These are phyloP conservation scores for Phytophthora constricta DNA, from an alignment of 352 stramenopile species.

Conservation along the genomic window DNA sequence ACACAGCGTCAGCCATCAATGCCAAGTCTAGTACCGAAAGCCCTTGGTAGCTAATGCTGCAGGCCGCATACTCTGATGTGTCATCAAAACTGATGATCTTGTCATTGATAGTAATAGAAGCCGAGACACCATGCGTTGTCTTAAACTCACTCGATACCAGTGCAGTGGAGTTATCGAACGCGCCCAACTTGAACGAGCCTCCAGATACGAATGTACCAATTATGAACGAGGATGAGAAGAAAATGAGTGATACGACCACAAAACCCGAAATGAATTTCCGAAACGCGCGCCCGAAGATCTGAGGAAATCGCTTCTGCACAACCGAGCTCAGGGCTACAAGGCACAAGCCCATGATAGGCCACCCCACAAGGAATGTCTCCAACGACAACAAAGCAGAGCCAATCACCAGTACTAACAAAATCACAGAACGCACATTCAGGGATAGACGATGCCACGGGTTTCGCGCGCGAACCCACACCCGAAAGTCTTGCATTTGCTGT, in stretches of 20 bases:
- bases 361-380: constrained; percentile 68
- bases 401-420: constrained; percentile 67
- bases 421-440: constrained; percentile 44
- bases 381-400: constrained; percentile 63
- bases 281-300: constrained; percentile 80
- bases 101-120: constrained; percentile 46
- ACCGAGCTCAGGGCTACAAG: constrained; percentile 71
- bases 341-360: constrained; percentile 77
- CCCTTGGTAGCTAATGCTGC: constrained; percentile 63
- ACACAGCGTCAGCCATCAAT: constrained; percentile 78
- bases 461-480: constrained; percentile 33
- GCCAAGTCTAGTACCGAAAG: constrained; percentile 80
- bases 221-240: constrained; percentile 82
- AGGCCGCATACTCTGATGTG: constrained; percentile 74
- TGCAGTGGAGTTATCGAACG: constrained; percentile 52
- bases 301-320: constrained; percentile 74
- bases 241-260: constrained; percentile 78
- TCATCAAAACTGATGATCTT: constrained; percentile 57
- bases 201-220: constrained; percentile 76
- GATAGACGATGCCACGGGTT: constrained; percentile 71
- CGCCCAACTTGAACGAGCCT: constrained; percentile 62
- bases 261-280: constrained; percentile 78
- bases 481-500: constrained; percentile 52
- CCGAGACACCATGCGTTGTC: constrained; percentile 34
- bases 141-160: constrained; percentile 30